These are phyloP conservation scores for Acanthamoeba quina DNA, from an alignment of 208 protist genomes.

Conservation along the genomic window DNA sequence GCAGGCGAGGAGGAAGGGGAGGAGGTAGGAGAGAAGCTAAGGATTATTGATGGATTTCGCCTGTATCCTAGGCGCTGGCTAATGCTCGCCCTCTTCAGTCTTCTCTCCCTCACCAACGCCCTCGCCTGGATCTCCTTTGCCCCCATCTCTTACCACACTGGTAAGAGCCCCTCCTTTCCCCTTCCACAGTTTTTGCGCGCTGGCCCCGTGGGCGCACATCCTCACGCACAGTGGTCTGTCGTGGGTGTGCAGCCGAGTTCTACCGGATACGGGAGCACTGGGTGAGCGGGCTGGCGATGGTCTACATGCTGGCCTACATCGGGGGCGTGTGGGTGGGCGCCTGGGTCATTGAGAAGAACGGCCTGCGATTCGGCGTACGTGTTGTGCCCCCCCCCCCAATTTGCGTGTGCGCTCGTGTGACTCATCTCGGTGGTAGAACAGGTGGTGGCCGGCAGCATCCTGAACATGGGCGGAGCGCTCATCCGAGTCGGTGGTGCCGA, in stretches of 20 bases:
- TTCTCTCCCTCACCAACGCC: conserved; percentile 38
- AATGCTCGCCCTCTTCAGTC: conserved; percentile 45
- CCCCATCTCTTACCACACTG: conserved; percentile 29
- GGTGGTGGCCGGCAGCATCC: background rate
- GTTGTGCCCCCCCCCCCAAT: background rate
- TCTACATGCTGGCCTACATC: conserved; percentile 72
- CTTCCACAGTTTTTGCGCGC: too few species aligned
- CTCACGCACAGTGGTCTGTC: background rate
- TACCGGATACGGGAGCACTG: conserved; percentile 13
- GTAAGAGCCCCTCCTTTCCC: background rate
- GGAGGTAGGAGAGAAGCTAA: background rate
- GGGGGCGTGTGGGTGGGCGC: background rate
- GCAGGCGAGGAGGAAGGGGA: background rate
- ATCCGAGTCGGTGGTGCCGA: background rate
- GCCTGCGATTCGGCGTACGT: conserved; percentile 59
- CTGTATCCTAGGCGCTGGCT: conserved; percentile 17
- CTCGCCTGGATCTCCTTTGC: conserved; percentile 70
- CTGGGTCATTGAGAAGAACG: conserved; percentile 51
- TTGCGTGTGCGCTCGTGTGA: too few species aligned
- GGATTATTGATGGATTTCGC: background rate
- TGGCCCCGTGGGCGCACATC: too few species aligned
- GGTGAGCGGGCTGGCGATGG: conserved; percentile 61
- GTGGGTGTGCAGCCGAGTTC: conserved; percentile 10
- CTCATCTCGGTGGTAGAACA: background rate
- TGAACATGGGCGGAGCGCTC: conserved; percentile 24